Base-by-base conservation (phyloP, 768 basidiomycete species). In the Lentinula sp. region DNA sequence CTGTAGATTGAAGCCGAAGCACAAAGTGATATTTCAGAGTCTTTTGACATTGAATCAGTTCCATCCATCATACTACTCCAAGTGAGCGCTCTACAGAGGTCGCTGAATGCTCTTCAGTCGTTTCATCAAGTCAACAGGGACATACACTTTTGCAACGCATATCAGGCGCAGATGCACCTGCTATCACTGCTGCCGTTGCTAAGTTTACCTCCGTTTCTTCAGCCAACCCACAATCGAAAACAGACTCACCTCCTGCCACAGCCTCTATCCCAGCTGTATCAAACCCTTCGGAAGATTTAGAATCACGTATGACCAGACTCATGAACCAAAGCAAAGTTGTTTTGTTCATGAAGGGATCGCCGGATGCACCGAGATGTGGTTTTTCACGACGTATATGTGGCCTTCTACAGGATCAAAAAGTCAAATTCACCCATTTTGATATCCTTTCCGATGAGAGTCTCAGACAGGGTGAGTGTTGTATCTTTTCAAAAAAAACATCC, bases 301-400 rank as follows among this genome's bases (percentile, higher is more conserved):
- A 81, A 15, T 70, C 73, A 46, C 81, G 94, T 54, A 82, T 95
- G 68, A 77, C 73, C 15, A 64, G 62, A 49, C 74, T 99, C 60
- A 96, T 98, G 94, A 82, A 80, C 63, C 84, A 91, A 73, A 83
- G 81, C 73, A 78, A 80, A 21, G 86, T 95, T 10, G 87, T 96
- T 28, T 68, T 95, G 61, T 94, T 95, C 80, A 95, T 96, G 92
- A 96, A 96, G 72, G 93, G 93, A 18, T 80, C 74, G 52, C 92
- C 93, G 0, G 81, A 86, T 34, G 76, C 75, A 2, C 93, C 93
- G 5, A 84, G 87, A 60, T 96, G 93, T 66, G 93, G 93, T 1
- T 96, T 95, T 70, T 92, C 90, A 4, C 76, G 86, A 61, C 84
- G 88, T 76, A 89, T 91, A 2, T 84, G 88, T 11, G 79, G 71